Percentiles rank a stretch among this genome's conserved stretches.
phyloP scores from a whole-genome alignment of 208 protist species.

The Crithidia sp. region DNA sequence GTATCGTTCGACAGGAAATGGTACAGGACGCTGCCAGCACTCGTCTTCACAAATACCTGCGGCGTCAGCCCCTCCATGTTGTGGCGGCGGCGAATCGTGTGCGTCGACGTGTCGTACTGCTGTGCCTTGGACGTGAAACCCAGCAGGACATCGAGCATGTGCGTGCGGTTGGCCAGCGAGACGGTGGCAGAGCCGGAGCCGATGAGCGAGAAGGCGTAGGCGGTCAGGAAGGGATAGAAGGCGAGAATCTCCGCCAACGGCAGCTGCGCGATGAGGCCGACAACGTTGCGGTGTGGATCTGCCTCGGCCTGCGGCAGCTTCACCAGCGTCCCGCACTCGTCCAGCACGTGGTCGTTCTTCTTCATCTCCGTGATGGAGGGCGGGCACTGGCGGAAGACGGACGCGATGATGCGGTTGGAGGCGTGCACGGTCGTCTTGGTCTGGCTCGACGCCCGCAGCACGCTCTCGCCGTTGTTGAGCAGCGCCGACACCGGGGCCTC shows the following conservation, averaged over 20 bases:
- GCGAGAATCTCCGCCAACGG: slow-evolving; percentile 82
- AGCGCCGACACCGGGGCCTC: slow-evolving; percentile 56
- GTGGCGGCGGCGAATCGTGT: slow-evolving; percentile 59
- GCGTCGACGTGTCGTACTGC: slow-evolving; percentile 67
- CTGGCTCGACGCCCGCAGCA: slow-evolving; percentile 56
- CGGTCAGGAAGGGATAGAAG: slow-evolving; percentile 85
- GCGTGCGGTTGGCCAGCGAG: slow-evolving; percentile 63
- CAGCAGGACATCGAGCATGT: slow-evolving; percentile 77
- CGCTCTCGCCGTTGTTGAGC: slow-evolving; percentile 72
- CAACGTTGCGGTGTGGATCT: slow-evolving; percentile 60
- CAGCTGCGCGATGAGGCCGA: slow-evolving; percentile 63
- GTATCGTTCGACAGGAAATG: slow-evolving; percentile 85
- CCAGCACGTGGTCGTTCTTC: slow-evolving; percentile 60
- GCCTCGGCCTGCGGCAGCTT: slow-evolving; percentile 15
- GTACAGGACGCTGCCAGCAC: slow-evolving; percentile 70
- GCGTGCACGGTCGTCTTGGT: slow-evolving; percentile 85
- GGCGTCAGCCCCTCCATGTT: slow-evolving; percentile 34
- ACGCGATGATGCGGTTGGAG: slow-evolving; percentile 67
- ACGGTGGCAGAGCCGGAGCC: slow-evolving; percentile 72
- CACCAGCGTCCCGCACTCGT: slow-evolving; percentile 43
- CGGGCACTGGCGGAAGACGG: slow-evolving; percentile 61
- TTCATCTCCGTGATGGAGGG: slow-evolving; percentile 50
- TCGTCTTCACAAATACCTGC: slow-evolving; percentile 55
- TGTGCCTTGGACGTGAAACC: slow-evolving; percentile 69
- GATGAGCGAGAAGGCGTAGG: slow-evolving; percentile 79